Base-by-base conservation (phyloP, 305 asterid genomes). In the Solanum hybrid region DNA sequence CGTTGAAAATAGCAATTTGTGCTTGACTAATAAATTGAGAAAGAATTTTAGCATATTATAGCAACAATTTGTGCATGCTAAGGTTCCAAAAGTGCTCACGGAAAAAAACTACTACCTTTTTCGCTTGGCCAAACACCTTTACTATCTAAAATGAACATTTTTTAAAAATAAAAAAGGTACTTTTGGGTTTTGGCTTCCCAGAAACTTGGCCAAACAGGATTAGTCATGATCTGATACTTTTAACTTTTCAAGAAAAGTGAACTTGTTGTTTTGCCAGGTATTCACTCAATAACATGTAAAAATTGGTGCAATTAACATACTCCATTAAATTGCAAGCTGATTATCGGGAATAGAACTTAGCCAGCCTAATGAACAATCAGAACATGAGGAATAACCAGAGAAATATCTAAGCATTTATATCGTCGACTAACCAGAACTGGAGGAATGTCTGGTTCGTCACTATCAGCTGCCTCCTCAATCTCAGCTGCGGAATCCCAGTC, bases 401-500 rank as follows among this genome's bases (percentile, higher is more conserved):
- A 73, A 85, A 85, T 85, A 14, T 51, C 31, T 20, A 56, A 56
- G 87, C 20, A 85, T 56, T 31, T 31, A 11, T 85, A 75, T 84
- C 51, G 66, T 81, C 82, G 86, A 91, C 97, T 76, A 91, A 95
- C 98, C 96, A 96, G 92, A 77, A 94, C 97, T 69, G 98, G 88
- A 91, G 98, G 98, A 90, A 95, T 97, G 26, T 96, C 96, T 32
- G 87, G 82, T 16, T 96, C 97, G 90, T 95, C 96, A 37, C 91
- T 88, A 51, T 88, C 95, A 85, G 81, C 92, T 12, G 89, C 93
- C 73, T 94, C 98, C 77, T 94, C 98, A 89, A 97, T 93, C 92
- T 97, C 98, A 46, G 99, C 98, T 87, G 98, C 99, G 77, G 96
- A 91, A 93, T 97, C 99, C 99, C 99, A 97, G 88, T 96, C 99